Percentiles rank a stretch among this genome's conserved stretches.
These are phyloP conservation scores for Boletus fagicola DNA, from an alignment of 768 basidiomycete species.

Conservation along the genomic window DNA sequence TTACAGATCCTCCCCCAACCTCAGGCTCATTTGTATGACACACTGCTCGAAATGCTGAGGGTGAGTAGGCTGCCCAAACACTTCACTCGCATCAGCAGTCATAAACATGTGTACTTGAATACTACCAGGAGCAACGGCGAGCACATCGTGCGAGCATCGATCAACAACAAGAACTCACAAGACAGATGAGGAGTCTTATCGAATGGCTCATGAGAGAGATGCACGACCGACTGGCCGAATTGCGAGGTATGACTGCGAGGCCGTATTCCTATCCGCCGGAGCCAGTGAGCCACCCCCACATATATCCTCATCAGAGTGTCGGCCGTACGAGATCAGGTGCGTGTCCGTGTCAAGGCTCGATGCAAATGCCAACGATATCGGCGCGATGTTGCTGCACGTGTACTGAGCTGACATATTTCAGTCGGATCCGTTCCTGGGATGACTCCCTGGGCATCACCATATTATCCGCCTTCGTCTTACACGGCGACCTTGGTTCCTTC, in stretches of 20 bases:
- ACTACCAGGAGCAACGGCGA: conserved; percentile 6
- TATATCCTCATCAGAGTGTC: background rate
- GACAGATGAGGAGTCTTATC: background rate
- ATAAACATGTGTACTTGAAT: background rate
- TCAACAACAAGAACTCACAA: conserved; percentile 7
- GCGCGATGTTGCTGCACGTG: too few species aligned
- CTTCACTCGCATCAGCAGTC: background rate
- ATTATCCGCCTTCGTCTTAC: background rate
- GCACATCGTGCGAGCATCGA: conserved; percentile 2
- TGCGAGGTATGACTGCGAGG: background rate
- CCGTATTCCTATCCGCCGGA: background rate
- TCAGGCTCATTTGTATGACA: conserved; percentile 1
- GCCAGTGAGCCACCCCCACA: background rate
- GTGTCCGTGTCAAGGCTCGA: background rate
- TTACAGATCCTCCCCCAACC: background rate
- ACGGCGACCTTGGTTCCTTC: background rate
- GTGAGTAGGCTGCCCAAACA: background rate
- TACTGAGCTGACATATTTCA: background rate
- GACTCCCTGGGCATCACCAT: background rate
- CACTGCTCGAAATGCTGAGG: conserved; percentile 4
- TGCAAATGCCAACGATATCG: background rate
- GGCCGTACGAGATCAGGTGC: background rate
- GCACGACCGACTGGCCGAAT: conserved; percentile 1
- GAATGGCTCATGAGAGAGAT: conserved; percentile 13
- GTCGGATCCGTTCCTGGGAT: background rate